Percentiles rank a stretch among this genome's conserved stretches.
Conservation (phyloP, 2,329 filamentous ascomycete species). For the Epichloe gansuensis region DNA sequence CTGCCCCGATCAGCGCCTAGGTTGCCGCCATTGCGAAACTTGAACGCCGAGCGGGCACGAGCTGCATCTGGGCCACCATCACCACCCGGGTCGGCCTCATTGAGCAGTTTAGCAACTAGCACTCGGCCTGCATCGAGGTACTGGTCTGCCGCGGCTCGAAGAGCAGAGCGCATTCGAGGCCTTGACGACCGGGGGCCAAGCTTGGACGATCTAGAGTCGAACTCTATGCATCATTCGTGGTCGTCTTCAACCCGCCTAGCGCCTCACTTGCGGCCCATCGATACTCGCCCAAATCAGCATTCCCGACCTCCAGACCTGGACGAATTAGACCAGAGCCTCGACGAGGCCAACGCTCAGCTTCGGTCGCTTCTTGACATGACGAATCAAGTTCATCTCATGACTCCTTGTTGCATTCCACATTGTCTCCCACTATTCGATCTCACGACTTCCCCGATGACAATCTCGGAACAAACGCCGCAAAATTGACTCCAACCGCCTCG, state of each 20-base stretch:
- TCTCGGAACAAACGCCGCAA: constrained; percentile 57
- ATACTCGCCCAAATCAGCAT: constrained; percentile 6
- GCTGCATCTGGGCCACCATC: constrained; percentile 8
- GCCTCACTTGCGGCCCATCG: constrained; percentile 14
- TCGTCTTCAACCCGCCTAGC: constrained; percentile 13
- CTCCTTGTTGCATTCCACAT: constrained; percentile 17
- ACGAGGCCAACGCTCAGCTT: constrained; percentile 32
- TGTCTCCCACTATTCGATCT: constrained; percentile 23
- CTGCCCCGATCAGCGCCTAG: constrained; percentile 16
- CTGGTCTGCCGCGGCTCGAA: constrained; percentile 18
- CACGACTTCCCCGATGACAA: constrained; percentile 32
- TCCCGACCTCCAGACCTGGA: constrained; percentile 19
- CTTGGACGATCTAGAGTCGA: constrained; percentile 16
- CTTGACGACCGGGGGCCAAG: constrained; percentile 18
- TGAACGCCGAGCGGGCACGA: constrained; percentile 18
- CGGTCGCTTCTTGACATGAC: constrained; percentile 30
- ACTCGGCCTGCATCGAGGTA: constrained; percentile 7
- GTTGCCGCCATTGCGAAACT: constrained; percentile 21
- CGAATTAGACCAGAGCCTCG: constrained; percentile 26
- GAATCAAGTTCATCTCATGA: constrained; percentile 18
- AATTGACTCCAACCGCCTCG: constrained; percentile 49
- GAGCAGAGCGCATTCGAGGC: constrained; percentile 25
- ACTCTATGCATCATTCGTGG: constrained; percentile 16
- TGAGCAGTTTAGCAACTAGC: neutral
- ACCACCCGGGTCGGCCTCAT: neutral